A percentile compares a stretch with the other conserved stretches of the same genome.
Conservation (phyloP, 768 basidiomycete species). For the Leccinum boreale region DNA sequence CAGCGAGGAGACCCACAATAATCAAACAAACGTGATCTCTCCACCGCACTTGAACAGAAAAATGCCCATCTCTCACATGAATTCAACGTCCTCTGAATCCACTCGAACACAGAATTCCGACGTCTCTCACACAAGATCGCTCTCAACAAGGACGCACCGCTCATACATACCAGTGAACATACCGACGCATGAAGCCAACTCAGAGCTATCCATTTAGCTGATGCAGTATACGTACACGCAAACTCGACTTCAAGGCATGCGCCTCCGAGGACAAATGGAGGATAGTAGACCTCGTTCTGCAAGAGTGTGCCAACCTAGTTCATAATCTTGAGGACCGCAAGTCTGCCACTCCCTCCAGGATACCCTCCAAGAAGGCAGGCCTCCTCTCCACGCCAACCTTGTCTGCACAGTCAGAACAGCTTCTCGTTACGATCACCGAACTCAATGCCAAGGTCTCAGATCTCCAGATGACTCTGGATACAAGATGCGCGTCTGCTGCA, state of each 20-base stretch:
- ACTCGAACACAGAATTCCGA: constrained; percentile 56
- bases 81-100: constrained; percentile 45
- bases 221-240: constrained; percentile 54
- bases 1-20: too few species aligned
- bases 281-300: constrained; percentile 61
- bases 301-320: constrained; percentile 75
- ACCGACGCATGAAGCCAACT: constrained; percentile 42
- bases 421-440: constrained; percentile 41
- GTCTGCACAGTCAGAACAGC: constrained; percentile 42
- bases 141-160: constrained; percentile 54
- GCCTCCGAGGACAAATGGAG: constrained; percentile 54
- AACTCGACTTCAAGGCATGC: constrained; percentile 43
- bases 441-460: constrained; percentile 44
- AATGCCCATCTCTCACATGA: constrained; percentile 56
- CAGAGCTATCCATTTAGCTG: constrained; percentile 41
- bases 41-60: constrained; percentile 48
- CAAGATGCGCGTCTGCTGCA: constrained; percentile 48
- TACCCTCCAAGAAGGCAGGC: constrained; percentile 46
- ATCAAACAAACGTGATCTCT: constrained; percentile 8
- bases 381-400: constrained; percentile 51
- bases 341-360: constrained; percentile 19
- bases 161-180: constrained; percentile 48
- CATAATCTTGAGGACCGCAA: constrained; percentile 54
- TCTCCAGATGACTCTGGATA: constrained; percentile 41
- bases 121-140: constrained; percentile 66